Evolutionary conservation across 1,284 basidiomycete species (phyloP), one percentile per base, ranked within the genome.

Genomic region (Pseudozyma sp.): DNA sequence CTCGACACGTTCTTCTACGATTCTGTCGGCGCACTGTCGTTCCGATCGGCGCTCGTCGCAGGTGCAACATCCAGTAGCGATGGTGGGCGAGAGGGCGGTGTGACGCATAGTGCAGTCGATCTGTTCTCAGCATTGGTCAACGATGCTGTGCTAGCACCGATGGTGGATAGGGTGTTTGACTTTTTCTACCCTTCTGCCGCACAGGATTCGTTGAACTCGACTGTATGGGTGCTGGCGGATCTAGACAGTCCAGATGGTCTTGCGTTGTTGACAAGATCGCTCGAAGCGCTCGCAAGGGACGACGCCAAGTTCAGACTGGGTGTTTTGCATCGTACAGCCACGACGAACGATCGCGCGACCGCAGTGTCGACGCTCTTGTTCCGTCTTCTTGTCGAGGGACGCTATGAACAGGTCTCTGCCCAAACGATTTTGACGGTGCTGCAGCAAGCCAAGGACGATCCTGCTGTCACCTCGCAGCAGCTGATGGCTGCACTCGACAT

Each of bases 1-100:
- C 53, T 94, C 50, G 85, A 89, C 11, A 91, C 88, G 6, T 93
- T 91, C 85, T 97, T 97, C 86, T 98, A 97, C 82, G 93, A 97
- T 80, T 88, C 94, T 3, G 92, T 94, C 0, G 88, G 88, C 0
- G 90, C 92, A 0, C 87, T 88, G 44, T 86, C 87, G 60, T 87
- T 90, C 29, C 87, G 96, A 14, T 97, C 94, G 82, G 85, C 85
- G 30, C 89, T 91, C 71, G 90, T 94, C 2, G 43, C 43, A 4
- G 57, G 89, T 31, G 54, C 42, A 30, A 40, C 54, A 33, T 37
- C 50, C 9, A 39, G 46, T 7, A 29, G 24, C 33, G 37, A 17
- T 6, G 19, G 39, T 6, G 88, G 89, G 13, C 70, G 90, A 7
- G 87, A 89, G 58, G 80, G 62, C 1, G 70, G 71, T 1, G 78